Evolutionary conservation across 2,329 filamentous ascomycete species (phyloP).

Genomic region (Penicillium sp.): DNA sequence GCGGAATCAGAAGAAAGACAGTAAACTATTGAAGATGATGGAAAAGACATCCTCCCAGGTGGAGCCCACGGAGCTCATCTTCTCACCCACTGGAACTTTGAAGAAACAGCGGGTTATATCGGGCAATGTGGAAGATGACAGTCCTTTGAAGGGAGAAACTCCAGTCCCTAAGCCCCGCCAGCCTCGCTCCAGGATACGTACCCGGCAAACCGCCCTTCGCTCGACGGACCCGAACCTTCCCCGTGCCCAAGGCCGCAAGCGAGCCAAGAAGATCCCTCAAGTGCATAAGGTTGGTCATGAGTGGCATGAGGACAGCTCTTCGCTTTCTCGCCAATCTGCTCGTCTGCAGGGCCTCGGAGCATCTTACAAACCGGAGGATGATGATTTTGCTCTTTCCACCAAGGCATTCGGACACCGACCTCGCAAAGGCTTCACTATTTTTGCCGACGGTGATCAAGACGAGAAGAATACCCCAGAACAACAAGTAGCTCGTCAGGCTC

Average conservation of each 20-base stretch:
- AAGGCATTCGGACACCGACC: conserved; percentile 29
- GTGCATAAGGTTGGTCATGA: conserved; percentile 9
- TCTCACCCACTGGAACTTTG: conserved; percentile 44
- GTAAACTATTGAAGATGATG: conserved; percentile 46
- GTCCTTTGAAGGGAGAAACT: conserved; percentile 46
- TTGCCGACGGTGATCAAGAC: conserved; percentile 31
- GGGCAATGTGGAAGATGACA: conserved; percentile 49
- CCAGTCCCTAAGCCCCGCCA: conserved; percentile 39
- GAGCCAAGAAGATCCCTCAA: conserved; percentile 17
- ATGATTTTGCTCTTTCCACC: conserved; percentile 36
- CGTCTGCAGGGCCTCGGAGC: conserved; percentile 20
- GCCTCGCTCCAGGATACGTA: conserved; percentile 23
- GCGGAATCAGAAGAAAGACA: conserved; percentile 53
- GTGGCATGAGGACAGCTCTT: conserved; percentile 19
- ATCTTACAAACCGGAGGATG: conserved; percentile 26
- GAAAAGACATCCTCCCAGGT: conserved; percentile 45
- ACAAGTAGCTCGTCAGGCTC: neutral
- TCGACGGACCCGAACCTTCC: conserved; percentile 34
- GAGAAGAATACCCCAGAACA: conserved; percentile 11
- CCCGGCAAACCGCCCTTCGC: conserved; percentile 27
- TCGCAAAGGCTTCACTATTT: conserved; percentile 35
- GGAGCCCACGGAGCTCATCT: conserved; percentile 49
- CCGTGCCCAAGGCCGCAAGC: conserved; percentile 28
- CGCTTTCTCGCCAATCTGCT: conserved; percentile 12
- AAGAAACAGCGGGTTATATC: conserved; percentile 47